Evolutionary conservation across 2,329 filamentous ascomycete species (phyloP).

Genomic region (Talaromyces atroroseus): DNA sequence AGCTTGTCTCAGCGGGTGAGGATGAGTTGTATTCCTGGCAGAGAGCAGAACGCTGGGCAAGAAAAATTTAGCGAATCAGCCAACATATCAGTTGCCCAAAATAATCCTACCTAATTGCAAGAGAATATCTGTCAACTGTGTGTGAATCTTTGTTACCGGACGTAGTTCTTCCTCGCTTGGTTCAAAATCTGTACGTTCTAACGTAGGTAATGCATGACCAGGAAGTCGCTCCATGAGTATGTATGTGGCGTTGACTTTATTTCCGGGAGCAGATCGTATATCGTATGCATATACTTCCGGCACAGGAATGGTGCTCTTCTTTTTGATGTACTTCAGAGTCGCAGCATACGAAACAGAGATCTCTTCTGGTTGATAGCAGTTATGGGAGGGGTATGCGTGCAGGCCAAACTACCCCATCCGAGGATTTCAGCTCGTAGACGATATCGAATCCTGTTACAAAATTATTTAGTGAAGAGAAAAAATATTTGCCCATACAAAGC

Average conservation of each 20-base stretch:
- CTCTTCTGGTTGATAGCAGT: conserved; percentile 1
- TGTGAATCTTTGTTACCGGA: background rate
- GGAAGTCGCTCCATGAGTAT: background rate
- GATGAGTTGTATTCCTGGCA: conserved; percentile 6
- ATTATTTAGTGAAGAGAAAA: background rate
- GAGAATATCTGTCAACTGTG: conserved; percentile 1
- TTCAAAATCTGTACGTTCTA: background rate
- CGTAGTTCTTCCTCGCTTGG: background rate
- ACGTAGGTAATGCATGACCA: background rate
- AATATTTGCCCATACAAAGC: background rate
- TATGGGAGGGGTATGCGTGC: background rate
- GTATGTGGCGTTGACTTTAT: background rate
- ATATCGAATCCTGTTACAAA: background rate
- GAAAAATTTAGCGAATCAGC: too few relatives aligned
- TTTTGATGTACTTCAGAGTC: conserved; percentile 2
- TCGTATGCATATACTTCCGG: background rate
- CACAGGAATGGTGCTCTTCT: background rate
- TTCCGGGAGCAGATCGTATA: background rate
- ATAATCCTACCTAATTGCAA: conserved; percentile 8
- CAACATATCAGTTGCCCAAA: too few relatives aligned
- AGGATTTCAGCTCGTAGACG: background rate
- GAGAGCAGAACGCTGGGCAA: conserved; percentile 22
- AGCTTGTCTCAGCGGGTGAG: background rate
- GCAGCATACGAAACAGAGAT: background rate
- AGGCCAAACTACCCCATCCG: background rate